phyloP scores from a whole-genome alignment of 805 yeast species.

The Suhomyces prunicola region DNA sequence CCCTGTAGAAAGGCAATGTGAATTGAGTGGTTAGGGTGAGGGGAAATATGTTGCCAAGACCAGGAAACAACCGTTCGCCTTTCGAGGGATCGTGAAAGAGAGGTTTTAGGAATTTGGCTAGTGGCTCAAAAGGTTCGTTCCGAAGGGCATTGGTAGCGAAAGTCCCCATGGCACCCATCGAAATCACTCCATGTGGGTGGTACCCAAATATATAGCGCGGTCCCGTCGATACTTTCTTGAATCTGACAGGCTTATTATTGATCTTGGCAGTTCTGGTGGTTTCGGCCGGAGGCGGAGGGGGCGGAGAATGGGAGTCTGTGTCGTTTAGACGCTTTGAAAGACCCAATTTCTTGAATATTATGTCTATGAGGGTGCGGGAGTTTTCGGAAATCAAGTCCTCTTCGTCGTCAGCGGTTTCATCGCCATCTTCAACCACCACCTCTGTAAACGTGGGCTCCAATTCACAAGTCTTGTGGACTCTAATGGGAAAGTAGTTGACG shows the following conservation, averaged over 20 bases:
- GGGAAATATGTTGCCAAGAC: constrained; percentile 68
- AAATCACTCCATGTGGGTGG: constrained; percentile 96
- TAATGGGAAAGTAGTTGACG: constrained; percentile 77
- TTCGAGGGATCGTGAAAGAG: constrained; percentile 64
- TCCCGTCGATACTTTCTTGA: constrained; percentile 45
- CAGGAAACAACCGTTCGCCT: constrained; percentile 71
- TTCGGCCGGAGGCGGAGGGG: constrained; percentile 6
- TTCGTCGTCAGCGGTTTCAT: constrained; percentile 33
- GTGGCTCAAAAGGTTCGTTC: constrained; percentile 43
- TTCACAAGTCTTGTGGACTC: constrained; percentile 61
- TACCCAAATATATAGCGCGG: constrained; percentile 86
- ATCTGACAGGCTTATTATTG: constrained; percentile 8
- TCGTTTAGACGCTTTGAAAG: constrained; percentile 37
- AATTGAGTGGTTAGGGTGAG: constrained; percentile 84
- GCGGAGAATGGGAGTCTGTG: constrained; percentile 14
- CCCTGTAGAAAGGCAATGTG: constrained; percentile 79
- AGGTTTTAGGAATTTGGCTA: constrained; percentile 28
- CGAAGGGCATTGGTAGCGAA: constrained; percentile 57
- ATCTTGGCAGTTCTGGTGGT: constrained; percentile 2
- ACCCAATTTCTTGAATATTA: constrained; percentile 33
- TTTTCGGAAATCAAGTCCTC: constrained; percentile 40
- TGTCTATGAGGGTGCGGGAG: constrained; percentile 35
- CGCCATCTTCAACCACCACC: constrained; percentile 23
- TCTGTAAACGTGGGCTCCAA: constrained; percentile 69
- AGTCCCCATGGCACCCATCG: constrained; percentile 85